Evolutionary conservation across 2,329 filamentous ascomycete genomes (phyloP).

Genomic region (Fusarium austroafricanum): DNA sequence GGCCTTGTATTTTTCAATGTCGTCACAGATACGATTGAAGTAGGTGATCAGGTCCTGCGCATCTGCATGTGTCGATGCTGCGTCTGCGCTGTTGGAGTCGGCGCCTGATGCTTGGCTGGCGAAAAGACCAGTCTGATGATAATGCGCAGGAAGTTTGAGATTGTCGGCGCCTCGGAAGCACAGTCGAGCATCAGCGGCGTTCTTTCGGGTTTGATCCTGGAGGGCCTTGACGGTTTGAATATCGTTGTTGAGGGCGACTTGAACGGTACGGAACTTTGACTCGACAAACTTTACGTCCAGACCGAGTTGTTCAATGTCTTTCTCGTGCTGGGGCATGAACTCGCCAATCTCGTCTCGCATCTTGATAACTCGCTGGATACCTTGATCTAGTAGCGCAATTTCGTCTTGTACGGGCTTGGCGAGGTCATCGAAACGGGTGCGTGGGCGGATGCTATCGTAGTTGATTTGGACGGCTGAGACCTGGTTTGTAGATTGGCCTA

Average conservation of each 20-base stretch:
- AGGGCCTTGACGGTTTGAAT: conserved; percentile 73
- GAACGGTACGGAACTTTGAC: conserved; percentile 59
- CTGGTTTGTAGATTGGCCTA: conserved; percentile 57
- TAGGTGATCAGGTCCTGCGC: conserved; percentile 59
- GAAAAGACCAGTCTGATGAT: conserved; percentile 61
- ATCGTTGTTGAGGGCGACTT: conserved; percentile 64
- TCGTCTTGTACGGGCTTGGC: conserved; percentile 82
- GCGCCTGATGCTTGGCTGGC: conserved; percentile 49
- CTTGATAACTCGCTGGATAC: conserved; percentile 82
- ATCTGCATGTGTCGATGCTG: conserved; percentile 52
- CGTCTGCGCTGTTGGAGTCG: conserved; percentile 48
- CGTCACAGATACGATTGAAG: conserved; percentile 58
- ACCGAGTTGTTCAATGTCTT: conserved; percentile 60
- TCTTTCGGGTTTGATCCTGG: conserved; percentile 68
- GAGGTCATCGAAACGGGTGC: conserved; percentile 92
- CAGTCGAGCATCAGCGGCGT: conserved; percentile 76
- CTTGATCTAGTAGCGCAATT: conserved; percentile 81
- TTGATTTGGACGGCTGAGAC: conserved; percentile 83
- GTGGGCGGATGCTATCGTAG: conserved; percentile 80
- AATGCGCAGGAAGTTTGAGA: conserved; percentile 73
- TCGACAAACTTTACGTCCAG: conserved; percentile 62
- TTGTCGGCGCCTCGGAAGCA: conserved; percentile 81
- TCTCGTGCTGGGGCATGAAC: conserved; percentile 68
- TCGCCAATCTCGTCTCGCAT: conserved; percentile 81
- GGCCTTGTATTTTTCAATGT: conserved; percentile 57